These are phyloP conservation scores for Penicillium psychrosexuale DNA, from an alignment of 2,329 filamentous ascomycete genomes.

Conservation along the genomic window DNA sequence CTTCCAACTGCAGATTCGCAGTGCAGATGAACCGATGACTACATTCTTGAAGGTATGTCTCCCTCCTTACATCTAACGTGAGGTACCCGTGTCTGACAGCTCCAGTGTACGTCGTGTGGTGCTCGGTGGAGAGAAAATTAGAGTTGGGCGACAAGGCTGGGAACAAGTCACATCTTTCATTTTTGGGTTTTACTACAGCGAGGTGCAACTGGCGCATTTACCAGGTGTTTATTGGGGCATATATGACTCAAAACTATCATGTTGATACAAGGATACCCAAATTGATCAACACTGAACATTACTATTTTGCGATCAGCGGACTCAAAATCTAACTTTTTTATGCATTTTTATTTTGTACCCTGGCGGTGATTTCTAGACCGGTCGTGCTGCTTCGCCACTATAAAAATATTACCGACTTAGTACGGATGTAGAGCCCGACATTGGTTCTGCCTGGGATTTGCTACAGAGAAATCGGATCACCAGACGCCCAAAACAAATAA, in stretches of 20 bases:
- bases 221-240: not conserved
- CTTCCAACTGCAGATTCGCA: slow-evolving; percentile 95
- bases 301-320: slow-evolving; percentile 1
- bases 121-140: slow-evolving; percentile 51
- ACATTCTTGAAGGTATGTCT: slow-evolving; percentile 77
- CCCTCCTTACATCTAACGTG: slow-evolving; percentile 14
- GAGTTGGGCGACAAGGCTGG: not conserved
- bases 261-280: slow-evolving; percentile 9
- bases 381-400: too few relatives aligned
- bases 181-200: slow-evolving; percentile 1
- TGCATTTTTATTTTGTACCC: not conserved
- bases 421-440: slow-evolving; percentile 5
- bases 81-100: slow-evolving; percentile 21
- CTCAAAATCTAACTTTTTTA: not conserved
- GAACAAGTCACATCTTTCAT: slow-evolving; percentile 3
- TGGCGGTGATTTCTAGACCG: too few relatives aligned
- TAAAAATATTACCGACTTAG: not conserved
- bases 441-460: not conserved
- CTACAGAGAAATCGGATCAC: not conserved
- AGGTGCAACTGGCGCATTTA: slow-evolving; percentile 10
- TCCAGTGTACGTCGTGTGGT: slow-evolving; percentile 46
- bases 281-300: slow-evolving; percentile 11
- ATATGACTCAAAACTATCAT: not conserved
- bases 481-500: not conserved
- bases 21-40: slow-evolving; percentile 98